Percentiles rank a stretch among this genome's conserved stretches.
Evolutionary conservation across 1,284 basidiomycete species (phyloP).

Genomic region (Bjerkandera adusta): DNA sequence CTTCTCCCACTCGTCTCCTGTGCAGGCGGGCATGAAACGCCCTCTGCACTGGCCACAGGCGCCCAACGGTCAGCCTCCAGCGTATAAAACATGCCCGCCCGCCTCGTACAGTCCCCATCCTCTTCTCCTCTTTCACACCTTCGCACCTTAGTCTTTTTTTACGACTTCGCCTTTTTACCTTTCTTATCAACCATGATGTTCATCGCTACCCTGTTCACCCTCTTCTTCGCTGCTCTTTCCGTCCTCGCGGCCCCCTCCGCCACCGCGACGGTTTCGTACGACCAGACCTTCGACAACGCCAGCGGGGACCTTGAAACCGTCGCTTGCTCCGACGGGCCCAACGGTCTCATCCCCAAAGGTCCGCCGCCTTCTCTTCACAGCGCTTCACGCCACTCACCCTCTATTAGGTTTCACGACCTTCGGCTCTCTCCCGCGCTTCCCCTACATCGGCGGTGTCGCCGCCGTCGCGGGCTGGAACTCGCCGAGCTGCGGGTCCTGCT

Average conservation of each 20-base stretch:
- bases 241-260: slow-evolving; percentile 14
- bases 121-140: too few species aligned
- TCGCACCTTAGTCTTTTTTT: too few species aligned
- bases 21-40: too few species aligned
- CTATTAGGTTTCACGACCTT: slow-evolving; percentile 47
- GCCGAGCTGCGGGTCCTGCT: slow-evolving; percentile 45
- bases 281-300: slow-evolving; percentile 39
- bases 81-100: too few species aligned
- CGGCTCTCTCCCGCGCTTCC: slow-evolving; percentile 44
- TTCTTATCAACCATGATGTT: too few species aligned
- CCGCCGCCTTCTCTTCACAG: slow-evolving; percentile 30
- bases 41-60: too few species aligned
- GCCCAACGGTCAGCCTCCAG: too few species aligned
- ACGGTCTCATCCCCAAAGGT: slow-evolving; percentile 38
- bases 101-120: too few species aligned
- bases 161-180: too few species aligned
- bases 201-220: slow-evolving; percentile 2
- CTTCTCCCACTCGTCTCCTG: too few species aligned
- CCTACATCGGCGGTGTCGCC: slow-evolving; percentile 44
- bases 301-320: slow-evolving; percentile 32
- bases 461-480: slow-evolving; percentile 41
- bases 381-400: neutral
- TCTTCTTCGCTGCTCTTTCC: slow-evolving; percentile 15
- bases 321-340: slow-evolving; percentile 44
- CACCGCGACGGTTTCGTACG: slow-evolving; percentile 33